Base-by-base conservation (phyloP, 2,329 filamentous ascomycete species). In the Arthrobotrys sphaeroides region DNA sequence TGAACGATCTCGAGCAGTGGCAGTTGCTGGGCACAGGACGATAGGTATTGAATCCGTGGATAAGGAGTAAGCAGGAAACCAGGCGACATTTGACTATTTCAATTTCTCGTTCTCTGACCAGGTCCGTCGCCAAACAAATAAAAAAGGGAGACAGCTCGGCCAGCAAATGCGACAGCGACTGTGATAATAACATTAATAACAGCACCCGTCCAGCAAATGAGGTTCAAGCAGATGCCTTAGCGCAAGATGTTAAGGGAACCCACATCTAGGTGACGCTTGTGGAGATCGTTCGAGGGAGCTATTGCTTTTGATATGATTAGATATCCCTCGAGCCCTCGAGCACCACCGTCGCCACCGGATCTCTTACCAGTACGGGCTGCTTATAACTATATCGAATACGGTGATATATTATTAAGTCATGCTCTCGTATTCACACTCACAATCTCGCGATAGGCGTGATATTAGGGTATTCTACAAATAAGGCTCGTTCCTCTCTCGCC, bases 201-300 rank as follows among this genome's bases (percentile, higher is more conserved):
- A 72, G 38, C 59, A 59, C 47, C 47, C n/a, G 38, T 65, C 20
- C 31, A 64, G 67, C 67, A 59, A 65, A 72, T 65, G 47, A 45
- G 36, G 53, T 65, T 61, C 67, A 59, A 65, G 49, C 40, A 49
- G 57, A 43, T 57, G 67, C 59, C 67, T 72, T 72, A 72, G 67
- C 67, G 67, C 67, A 72, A 16, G 26, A 24, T 45, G 38, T 45
- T 60, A 45, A 55, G 55, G 26, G 36, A 60, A 45, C n/a, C 55
- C 55, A 60, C 36, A 60, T 42, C 22, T 24, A 18, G 7, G 55
- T 60, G 40, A 42, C 47, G 22, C 43, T 49, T 70, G 66, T 70
- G 66, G 66, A 53, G 66, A 43, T 70, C 45, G 66, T 70, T 70
- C 55, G 60, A 53, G 66, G 66, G 66, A 70, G 66, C 49, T 59